phyloP scores from a whole-genome alignment of 306 rosid genomes.

The Senna tora region DNA sequence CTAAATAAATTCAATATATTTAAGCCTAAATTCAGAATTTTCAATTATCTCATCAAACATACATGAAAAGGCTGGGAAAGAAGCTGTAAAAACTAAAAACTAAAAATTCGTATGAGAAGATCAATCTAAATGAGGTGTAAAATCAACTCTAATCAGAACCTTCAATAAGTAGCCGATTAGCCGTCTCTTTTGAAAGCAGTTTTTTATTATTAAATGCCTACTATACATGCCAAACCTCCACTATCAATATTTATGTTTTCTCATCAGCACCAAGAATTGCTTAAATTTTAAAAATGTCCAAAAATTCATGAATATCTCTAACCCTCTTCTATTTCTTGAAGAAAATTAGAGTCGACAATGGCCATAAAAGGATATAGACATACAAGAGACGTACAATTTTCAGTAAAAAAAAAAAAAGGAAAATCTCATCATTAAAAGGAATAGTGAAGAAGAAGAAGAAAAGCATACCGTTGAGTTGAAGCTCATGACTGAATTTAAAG shows the following conservation, averaged over 20 bases:
- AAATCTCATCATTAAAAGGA: neutral
- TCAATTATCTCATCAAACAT: neutral
- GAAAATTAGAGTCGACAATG: neutral
- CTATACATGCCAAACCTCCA: neutral
- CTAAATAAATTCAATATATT: neutral
- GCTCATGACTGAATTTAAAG: conserved; percentile 50
- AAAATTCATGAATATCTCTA: neutral
- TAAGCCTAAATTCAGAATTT: neutral
- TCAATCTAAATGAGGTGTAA: neutral
- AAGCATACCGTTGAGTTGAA: conserved; percentile 58
- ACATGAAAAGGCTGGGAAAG: neutral
- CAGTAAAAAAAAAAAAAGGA: neutral
- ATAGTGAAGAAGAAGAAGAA: neutral
- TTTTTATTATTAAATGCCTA: neutral
- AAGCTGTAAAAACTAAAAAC: neutral
- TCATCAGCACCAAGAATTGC: neutral
- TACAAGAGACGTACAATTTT: neutral
- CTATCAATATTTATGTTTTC: neutral
- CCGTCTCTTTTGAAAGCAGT: neutral
- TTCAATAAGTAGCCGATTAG: neutral
- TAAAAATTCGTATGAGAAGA: neutral
- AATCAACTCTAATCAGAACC: neutral
- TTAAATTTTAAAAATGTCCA: neutral
- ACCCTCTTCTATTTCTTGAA: neutral
- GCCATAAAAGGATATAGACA: neutral